A percentile compares a stretch with the other conserved stretches of the same genome.
These are phyloP conservation scores for Xylaria multiplex DNA, from an alignment of 2,329 filamentous ascomycete species.

Conservation along the genomic window DNA sequence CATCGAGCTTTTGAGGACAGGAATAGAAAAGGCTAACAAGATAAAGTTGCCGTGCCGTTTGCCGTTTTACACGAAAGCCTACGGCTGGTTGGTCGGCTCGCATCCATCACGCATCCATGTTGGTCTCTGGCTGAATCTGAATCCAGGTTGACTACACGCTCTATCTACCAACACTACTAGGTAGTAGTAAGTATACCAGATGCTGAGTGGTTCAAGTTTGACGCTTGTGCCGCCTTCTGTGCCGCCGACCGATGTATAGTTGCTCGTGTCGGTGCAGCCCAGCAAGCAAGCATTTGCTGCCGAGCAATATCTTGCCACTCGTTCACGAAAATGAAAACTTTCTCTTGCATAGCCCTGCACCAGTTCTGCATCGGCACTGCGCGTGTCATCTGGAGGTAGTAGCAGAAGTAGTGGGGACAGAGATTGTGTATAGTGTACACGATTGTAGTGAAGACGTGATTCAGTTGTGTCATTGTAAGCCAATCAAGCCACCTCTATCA, in stretches of 20 bases:
- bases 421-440: not conserved
- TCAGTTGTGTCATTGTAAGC: constrained; percentile 19
- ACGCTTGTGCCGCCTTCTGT: not conserved
- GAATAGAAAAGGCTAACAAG: constrained; percentile 9
- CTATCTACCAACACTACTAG: not conserved
- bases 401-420: too few species aligned
- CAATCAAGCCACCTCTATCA: constrained; percentile 5
- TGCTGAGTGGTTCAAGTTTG: constrained; percentile 7
- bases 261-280: constrained; percentile 31
- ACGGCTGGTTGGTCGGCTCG: not conserved
- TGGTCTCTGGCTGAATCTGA: constrained; percentile 6
- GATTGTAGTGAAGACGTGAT: constrained; percentile 7
- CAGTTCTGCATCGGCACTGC: constrained; percentile 9
- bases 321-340: constrained; percentile 15
- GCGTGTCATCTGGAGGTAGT: constrained; percentile 1
- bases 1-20: not conserved
- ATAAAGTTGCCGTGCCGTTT: constrained; percentile 21
- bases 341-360: constrained; percentile 16
- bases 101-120: not conserved
- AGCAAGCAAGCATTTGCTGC: constrained; percentile 9
- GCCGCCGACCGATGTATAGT: constrained; percentile 6
- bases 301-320: constrained; percentile 13
- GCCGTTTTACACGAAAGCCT: constrained; percentile 19
- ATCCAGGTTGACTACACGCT: not conserved
- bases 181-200: not conserved